Percentiles rank a stretch among this genome's conserved stretches.
phyloP scores from a whole-genome alignment of 768 basidiomycete species.

The Suillus brevipes region DNA sequence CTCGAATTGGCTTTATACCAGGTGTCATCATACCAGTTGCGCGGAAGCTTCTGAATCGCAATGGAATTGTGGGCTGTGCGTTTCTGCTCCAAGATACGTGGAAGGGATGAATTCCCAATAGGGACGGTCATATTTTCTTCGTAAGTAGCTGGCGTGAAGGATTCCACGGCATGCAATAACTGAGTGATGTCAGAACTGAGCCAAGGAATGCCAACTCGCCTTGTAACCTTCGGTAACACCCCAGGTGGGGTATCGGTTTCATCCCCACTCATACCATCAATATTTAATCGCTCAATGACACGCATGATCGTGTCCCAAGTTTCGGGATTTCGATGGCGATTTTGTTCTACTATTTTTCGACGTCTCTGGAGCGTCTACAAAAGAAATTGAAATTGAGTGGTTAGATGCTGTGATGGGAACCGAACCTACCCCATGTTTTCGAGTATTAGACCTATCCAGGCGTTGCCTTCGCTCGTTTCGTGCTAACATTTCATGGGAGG shows the following conservation, averaged over 20 bases:
- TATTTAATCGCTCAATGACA: not conserved
- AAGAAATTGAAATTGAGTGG: no score
- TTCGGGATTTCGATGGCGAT: conserved; percentile 4
- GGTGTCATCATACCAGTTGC: not conserved
- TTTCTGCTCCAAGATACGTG: not conserved
- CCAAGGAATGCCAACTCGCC: not conserved
- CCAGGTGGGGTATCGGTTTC: conserved; percentile 3
- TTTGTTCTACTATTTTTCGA: conserved; percentile 2
- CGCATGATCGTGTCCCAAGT: not conserved
- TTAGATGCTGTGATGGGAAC: no score
- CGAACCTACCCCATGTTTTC: not conserved
- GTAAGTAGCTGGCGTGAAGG: not conserved
- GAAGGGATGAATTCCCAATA: not conserved
- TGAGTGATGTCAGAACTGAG: not conserved
- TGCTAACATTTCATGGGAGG: not conserved
- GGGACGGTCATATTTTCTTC: not conserved
- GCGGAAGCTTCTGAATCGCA: not conserved
- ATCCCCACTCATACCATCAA: conserved; percentile 14
- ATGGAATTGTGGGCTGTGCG: not conserved
- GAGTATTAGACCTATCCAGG: not conserved
- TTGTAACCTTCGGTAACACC: not conserved
- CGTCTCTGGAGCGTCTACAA: conserved; percentile 4
- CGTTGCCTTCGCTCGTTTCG: not conserved
- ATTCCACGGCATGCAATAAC: not conserved
- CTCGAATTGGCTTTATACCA: not conserved